phyloP scores from a whole-genome alignment of 2,329 filamentous ascomycete species.

The Colletotrichum cuscutae region DNA sequence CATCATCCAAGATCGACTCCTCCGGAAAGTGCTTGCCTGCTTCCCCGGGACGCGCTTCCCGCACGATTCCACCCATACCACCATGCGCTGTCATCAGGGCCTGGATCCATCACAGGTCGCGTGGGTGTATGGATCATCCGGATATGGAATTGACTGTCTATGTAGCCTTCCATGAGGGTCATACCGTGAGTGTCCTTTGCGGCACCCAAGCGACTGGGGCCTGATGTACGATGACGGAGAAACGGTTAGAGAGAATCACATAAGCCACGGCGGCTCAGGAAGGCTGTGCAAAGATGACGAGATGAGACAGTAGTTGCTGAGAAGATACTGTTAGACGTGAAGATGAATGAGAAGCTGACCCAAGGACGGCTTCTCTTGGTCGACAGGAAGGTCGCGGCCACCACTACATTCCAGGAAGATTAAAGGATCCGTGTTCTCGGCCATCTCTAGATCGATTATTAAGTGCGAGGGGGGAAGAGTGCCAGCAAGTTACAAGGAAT shows the following conservation, averaged over 20 bases:
- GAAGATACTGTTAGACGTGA: conserved; percentile 11
- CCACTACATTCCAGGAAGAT: neutral
- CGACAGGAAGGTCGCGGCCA: neutral
- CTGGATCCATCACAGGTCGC: conserved; percentile 44
- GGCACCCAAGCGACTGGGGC: conserved; percentile 30
- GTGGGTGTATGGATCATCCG: conserved; percentile 21
- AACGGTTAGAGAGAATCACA: conserved; percentile 21
- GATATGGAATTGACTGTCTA: conserved; percentile 25
- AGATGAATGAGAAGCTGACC: conserved; percentile 8
- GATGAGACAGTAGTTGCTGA: conserved; percentile 7
- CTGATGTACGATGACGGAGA: conserved; percentile 35
- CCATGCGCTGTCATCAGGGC: conserved; percentile 46
- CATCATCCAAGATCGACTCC: conserved; percentile 51
- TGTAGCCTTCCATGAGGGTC: conserved; percentile 16
- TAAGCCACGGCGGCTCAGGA: conserved; percentile 20
- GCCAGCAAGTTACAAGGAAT: neutral
- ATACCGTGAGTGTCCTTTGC: conserved; percentile 1
- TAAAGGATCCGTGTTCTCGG: neutral
- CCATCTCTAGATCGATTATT: neutral
- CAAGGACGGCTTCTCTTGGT: neutral
- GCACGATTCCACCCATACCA: conserved; percentile 45
- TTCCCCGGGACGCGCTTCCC: conserved; percentile 53
- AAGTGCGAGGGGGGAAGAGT: neutral
- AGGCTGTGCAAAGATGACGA: conserved; percentile 10
- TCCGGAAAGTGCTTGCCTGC: conserved; percentile 48